Percentiles rank a stretch among this genome's conserved stretches.
These are phyloP conservation scores for Monosporozyma unispora DNA, from an alignment of 805 yeast genomes.

Conservation along the genomic window DNA sequence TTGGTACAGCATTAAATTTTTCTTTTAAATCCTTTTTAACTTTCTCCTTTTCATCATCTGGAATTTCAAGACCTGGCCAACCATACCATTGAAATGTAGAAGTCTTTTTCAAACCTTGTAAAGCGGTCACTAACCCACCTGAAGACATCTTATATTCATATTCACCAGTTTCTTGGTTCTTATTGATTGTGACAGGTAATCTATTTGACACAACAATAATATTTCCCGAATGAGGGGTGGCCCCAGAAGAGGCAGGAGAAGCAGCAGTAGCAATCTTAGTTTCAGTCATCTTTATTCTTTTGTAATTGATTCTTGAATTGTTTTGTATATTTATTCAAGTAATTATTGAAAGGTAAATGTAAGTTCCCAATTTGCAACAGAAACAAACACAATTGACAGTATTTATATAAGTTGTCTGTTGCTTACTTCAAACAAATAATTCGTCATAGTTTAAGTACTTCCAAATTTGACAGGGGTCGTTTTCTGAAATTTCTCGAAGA, in stretches of 20 bases:
- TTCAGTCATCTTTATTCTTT: neutral
- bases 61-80: slow-evolving; percentile 92
- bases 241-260: neutral
- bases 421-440: neutral
- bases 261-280: neutral
- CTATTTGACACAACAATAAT: slow-evolving; percentile 91
- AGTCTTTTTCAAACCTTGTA: slow-evolving; percentile 79
- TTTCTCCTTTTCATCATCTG: slow-evolving; percentile 57
- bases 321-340: too few relatives aligned
- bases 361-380: too few relatives aligned
- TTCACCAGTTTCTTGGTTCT: slow-evolving; percentile 45
- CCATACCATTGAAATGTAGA: slow-evolving; percentile 95
- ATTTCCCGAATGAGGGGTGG: slow-evolving; percentile 38
- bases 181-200: slow-evolving; percentile 84
- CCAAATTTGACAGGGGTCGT: neutral
- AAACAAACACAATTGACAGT: too few relatives aligned
- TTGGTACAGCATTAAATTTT: slow-evolving; percentile 84
- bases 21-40: slow-evolving; percentile 64
- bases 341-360: too few relatives aligned
- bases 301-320: neutral
- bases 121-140: slow-evolving; percentile 94
- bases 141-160: slow-evolving; percentile 89
- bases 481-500: neutral
- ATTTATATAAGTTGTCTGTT: neutral
- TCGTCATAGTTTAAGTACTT: neutral